Evolutionary conservation across 805 yeast genomes (phyloP).

Genomic region (Saccharomycopsis lassenensis): DNA sequence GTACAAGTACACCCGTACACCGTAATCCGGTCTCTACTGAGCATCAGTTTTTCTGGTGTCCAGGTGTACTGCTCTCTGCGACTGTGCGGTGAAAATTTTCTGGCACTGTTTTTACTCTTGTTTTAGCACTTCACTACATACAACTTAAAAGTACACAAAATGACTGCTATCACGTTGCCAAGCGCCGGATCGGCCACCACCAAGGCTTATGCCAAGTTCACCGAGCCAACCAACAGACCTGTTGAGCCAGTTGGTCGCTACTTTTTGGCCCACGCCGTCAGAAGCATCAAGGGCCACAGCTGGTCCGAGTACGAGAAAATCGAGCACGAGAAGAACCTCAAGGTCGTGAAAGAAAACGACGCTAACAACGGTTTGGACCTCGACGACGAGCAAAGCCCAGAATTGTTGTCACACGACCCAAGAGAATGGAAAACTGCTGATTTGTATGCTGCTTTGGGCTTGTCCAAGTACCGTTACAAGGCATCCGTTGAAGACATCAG

Average conservation of each 20-base stretch:
- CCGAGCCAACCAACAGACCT: conserved; percentile 63
- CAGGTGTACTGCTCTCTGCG: too few relatives aligned
- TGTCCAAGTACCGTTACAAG: conserved; percentile 78
- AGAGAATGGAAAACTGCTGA: conserved; percentile 98
- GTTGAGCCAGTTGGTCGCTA: conserved; percentile 95
- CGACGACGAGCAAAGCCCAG: conserved; percentile 57
- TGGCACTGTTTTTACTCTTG: too few relatives aligned
- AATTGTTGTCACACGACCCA: conserved; percentile 80
- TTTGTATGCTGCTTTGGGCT: conserved; percentile 91
- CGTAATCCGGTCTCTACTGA: too few relatives aligned
- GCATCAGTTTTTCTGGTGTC: too few relatives aligned
- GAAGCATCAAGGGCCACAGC: conserved; percentile 92
- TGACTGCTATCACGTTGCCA: conserved; percentile 34
- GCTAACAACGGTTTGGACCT: conserved; percentile 50
- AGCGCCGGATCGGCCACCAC: conserved; percentile 46
- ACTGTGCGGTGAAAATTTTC: too few relatives aligned
- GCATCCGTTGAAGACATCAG: conserved; percentile 91
- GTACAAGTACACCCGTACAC: too few relatives aligned
- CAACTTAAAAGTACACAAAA: too few relatives aligned
- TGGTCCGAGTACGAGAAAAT: conserved; percentile 96
- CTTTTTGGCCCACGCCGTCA: conserved; percentile 92
- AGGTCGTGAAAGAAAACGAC: conserved; percentile 41
- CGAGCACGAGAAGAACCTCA: conserved; percentile 82
- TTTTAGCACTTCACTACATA: too few relatives aligned
- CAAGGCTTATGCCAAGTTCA: conserved; percentile 38